Conservation (phyloP, 495 filamentous ascomycete species). For the Aspergillus leporis region DNA sequence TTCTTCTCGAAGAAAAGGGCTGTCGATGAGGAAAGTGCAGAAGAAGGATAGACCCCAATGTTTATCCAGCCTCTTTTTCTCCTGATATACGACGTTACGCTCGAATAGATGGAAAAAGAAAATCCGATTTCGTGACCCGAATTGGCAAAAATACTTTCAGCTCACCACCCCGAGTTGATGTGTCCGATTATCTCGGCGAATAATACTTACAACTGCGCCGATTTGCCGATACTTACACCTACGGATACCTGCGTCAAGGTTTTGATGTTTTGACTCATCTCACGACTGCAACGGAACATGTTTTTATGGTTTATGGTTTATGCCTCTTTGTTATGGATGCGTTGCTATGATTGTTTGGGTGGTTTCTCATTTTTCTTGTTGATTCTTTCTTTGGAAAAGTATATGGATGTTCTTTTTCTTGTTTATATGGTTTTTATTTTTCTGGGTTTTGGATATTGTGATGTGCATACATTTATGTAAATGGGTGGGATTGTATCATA, state of each 20-base stretch:
- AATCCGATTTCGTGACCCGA: too few relatives aligned
- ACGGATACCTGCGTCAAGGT: too few relatives aligned
- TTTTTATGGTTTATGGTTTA: not conserved
- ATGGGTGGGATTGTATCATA: constrained; percentile 3
- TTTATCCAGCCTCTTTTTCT: not conserved
- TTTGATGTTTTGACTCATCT: not conserved
- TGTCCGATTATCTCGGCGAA: too few relatives aligned
- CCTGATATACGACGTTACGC: not conserved
- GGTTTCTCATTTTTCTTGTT: not conserved
- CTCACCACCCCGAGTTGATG: too few relatives aligned
- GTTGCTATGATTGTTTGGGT: not conserved
- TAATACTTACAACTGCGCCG: too few relatives aligned
- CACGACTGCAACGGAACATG: not conserved
- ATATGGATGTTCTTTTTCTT: not conserved
- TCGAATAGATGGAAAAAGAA: too few relatives aligned
- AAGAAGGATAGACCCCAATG: constrained; percentile 21
- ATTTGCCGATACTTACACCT: too few relatives aligned
- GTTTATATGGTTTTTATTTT: not conserved
- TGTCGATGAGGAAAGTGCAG: constrained; percentile 45
- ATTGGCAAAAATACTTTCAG: too few relatives aligned
- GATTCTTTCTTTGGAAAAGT: not conserved
- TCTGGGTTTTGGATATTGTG: not conserved
- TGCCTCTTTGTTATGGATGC: not conserved
- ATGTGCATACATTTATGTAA: not conserved
- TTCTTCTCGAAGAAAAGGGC: constrained; percentile 39